Base-by-base conservation (phyloP, 352 stramenopile genomes). In the Blastocystis sp. region DNA sequence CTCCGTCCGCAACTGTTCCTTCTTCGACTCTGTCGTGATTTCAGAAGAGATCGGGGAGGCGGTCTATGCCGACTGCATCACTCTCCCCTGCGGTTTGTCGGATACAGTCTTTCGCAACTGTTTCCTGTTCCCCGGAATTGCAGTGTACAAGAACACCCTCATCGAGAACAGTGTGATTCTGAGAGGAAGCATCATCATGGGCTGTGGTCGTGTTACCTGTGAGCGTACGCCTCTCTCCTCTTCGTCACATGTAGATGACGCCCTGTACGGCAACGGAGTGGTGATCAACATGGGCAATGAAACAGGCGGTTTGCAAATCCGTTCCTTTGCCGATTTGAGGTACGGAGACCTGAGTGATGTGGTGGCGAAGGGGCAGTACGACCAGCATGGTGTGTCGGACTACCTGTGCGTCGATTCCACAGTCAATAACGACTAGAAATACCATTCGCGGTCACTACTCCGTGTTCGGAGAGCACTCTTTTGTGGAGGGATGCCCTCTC, bases 251-350 rank as follows among this genome's bases (percentile, higher is more conserved):
- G 45, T 50, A 85, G 74, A 85, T 12, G 33, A 69, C 26, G 45
- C 55, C 2, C 90, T 71, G 0, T 94, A 92, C 70, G 92, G 92
- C 45, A 96, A 95, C 80, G 94, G 94, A 6, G 80, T 77, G 19
- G 88, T 91, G 78, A 90, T 96, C 19, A 93, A 95, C 50, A 93
- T 96, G 19, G 94, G 94, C 65, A 93, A 96, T 37, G 94, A 96
- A 66, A 95, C 91, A 21, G 94, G 94, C 16, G 94, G 94, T 0
- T 92, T 94, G 31, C 91, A 95, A 79, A 79, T 96, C 19, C 91
- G 91, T 16, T 90, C 95, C 2, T 91, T 95, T 13, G 94, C 93
- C 0, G 94, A 96, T 59, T 67, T 96, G 55, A 78, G 66, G 92
- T 88, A 79, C 3, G 78, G 62, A 9, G 79, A 80, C 29, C 79